Conservation (phyloP, 176 grass and related monocot genomes). For the Ampelocalamus luodianensis region DNA sequence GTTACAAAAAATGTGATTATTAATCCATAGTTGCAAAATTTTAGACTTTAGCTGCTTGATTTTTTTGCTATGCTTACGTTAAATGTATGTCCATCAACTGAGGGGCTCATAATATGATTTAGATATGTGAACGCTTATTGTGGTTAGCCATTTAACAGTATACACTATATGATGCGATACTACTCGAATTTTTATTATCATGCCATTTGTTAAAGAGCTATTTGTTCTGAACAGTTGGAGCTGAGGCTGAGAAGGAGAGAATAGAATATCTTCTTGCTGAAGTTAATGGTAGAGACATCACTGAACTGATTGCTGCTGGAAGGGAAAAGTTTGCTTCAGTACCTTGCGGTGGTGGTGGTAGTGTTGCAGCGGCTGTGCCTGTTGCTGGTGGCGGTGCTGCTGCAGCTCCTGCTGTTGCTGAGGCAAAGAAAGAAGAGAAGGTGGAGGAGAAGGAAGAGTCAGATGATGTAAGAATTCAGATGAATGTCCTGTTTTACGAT, state of each 20-base stretch:
- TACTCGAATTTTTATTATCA: background rate
- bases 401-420: slow-evolving; percentile 44
- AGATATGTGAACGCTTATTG: no score
- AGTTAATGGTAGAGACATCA: slow-evolving; percentile 53
- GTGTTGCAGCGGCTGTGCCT: slow-evolving; percentile 21
- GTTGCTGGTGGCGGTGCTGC: slow-evolving; percentile 12
- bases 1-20: no score
- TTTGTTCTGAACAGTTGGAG: slow-evolving; percentile 35
- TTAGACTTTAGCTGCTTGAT: no score
- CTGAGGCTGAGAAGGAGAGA: slow-evolving; percentile 40
- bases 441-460: slow-evolving; percentile 61
- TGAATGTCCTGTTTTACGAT: background rate
- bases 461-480: slow-evolving; percentile 44
- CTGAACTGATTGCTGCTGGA: slow-evolving; percentile 44
- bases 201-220: background rate
- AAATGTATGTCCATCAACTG: no score
- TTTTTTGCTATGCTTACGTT: no score
- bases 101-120: no score
- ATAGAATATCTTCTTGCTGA: slow-evolving; percentile 39
- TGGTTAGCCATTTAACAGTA: background rate
- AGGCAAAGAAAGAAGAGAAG: slow-evolving; percentile 58
- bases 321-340: slow-evolving; percentile 61
- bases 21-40: no score
- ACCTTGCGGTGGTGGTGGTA: slow-evolving; percentile 37
- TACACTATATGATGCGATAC: background rate